Evolutionary conservation across 768 basidiomycete species (phyloP).

Genomic region (Harrya chromipes): DNA sequence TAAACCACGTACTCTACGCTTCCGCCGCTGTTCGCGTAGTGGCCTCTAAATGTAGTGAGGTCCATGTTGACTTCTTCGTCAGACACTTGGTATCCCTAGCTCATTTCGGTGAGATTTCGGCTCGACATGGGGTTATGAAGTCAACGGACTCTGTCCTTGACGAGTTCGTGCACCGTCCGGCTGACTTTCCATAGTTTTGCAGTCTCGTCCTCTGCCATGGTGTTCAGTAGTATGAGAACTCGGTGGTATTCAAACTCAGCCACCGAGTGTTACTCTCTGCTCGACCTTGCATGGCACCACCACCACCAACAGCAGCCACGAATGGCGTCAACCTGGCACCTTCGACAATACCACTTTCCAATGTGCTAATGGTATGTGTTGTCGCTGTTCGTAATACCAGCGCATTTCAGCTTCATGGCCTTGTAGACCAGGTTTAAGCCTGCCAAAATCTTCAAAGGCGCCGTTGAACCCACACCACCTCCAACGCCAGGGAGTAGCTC

Average conservation of each 20-base stretch:
- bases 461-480: conserved; percentile 60
- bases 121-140: conserved; percentile 7
- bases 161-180: conserved; percentile 93
- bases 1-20: conserved; percentile 73
- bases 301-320: conserved; percentile 34
- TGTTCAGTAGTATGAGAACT: conserved; percentile 28
- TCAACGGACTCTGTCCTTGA: conserved; percentile 78
- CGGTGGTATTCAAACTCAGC: conserved; percentile 57
- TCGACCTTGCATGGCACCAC: conserved; percentile 39
- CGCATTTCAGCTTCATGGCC: background rate
- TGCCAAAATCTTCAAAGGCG: conserved; percentile 81
- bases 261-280: conserved; percentile 6
- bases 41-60: conserved; percentile 68
- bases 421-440: conserved; percentile 74
- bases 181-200: conserved; percentile 95
- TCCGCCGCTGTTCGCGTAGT: conserved; percentile 71
- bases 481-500: conserved; percentile 41
- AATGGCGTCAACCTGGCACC: conserved; percentile 31
- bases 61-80: conserved; percentile 94
- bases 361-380: conserved; percentile 47
- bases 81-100: conserved; percentile 87
- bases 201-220: conserved; percentile 77
- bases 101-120: conserved; percentile 18
- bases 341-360: conserved; percentile 42
- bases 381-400: background rate